Evolutionary conservation across 257 asterid genomes (phyloP), one percentile per base, ranked within the genome.

Genomic region (Craterostigma plantagineum): DNA sequence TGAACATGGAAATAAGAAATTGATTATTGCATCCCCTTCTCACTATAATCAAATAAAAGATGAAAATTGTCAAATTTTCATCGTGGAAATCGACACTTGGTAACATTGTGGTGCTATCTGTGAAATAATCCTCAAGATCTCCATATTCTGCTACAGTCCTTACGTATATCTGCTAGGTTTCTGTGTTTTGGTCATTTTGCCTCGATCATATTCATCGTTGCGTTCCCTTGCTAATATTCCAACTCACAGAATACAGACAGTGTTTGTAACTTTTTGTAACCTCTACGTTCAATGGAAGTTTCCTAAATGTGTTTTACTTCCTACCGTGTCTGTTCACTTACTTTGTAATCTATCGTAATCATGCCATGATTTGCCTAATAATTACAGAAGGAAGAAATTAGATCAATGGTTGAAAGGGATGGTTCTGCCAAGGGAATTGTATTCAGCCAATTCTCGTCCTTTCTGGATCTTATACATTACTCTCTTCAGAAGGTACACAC

Each of bases 351-450:
- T 2, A 37, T 10, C 41, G 3, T 12, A 2, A 12, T 1, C 11
- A 37, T 37, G 11, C 41, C 8, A 12, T 10, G 41, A 3, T 10
- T 8, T 37, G 11, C 14, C n/a, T n/a, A n/a, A 12, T 63, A 17
- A 48, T 61, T 46, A 18, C 72, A 81, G 97, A 78, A 92, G 68
- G 97, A 86, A 67, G 97, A 81, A 68, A 78, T 81, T 34, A 67
- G 97, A 57, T 69, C 52, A 54, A 86, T 86, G 97, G 70, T 78
- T 55, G 94, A 86, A 66, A 75, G 85, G 67, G 94, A 86, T 66
- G 94, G 97, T 49, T 81, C 97, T 23, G 94, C 97, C 35, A 86
- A 86, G 69, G 97, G 79, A 44, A 75, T 86, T 51, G 87, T 86
- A 61, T 86, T 86, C 67, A 86, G 94, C 72, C 97, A 86, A 49